These are phyloP conservation scores for Dactylonectria estremocensis DNA, from an alignment of 2,329 filamentous ascomycete species.

Conservation along the genomic window DNA sequence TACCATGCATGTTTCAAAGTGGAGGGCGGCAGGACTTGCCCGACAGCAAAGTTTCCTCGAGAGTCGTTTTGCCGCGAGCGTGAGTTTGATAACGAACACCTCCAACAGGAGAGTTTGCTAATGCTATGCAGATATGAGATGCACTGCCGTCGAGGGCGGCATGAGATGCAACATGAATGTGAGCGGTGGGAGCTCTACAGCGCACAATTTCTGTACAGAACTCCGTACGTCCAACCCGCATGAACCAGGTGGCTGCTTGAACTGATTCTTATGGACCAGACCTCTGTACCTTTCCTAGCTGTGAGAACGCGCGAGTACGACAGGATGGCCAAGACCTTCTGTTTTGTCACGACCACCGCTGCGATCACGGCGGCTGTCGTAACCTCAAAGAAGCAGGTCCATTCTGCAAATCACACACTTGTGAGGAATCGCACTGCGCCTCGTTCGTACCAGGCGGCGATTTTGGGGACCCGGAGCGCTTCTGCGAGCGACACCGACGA, in stretches of 20 bases:
- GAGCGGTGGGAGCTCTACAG: constrained; percentile 36
- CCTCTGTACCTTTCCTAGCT: constrained; percentile 46
- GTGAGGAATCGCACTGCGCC: constrained; percentile 43
- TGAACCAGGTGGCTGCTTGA: neutral
- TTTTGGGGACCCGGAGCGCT: constrained; percentile 37
- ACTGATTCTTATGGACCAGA: constrained; percentile 40
- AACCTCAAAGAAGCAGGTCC: constrained; percentile 34
- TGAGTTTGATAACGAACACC: constrained; percentile 30
- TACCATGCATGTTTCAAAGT: constrained; percentile 47
- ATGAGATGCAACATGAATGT: constrained; percentile 40
- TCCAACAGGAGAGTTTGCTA: constrained; percentile 3
- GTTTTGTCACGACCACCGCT: constrained; percentile 51
- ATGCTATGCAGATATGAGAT: constrained; percentile 41
- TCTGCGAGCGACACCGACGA: constrained; percentile 50
- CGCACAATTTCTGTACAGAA: constrained; percentile 44
- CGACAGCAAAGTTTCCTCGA: constrained; percentile 40
- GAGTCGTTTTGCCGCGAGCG: constrained; percentile 45
- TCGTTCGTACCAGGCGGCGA: constrained; percentile 41
- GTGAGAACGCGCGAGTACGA: constrained; percentile 41
- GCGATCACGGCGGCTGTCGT: constrained; percentile 43
- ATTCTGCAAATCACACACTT: constrained; percentile 50
- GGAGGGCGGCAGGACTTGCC: constrained; percentile 42
- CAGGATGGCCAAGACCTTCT: constrained; percentile 38
- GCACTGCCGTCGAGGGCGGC: constrained; percentile 44
- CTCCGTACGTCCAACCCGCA: constrained; percentile 37